phyloP scores from a whole-genome alignment of 1,284 basidiomycete species.

The Microbotryum violaceum region DNA sequence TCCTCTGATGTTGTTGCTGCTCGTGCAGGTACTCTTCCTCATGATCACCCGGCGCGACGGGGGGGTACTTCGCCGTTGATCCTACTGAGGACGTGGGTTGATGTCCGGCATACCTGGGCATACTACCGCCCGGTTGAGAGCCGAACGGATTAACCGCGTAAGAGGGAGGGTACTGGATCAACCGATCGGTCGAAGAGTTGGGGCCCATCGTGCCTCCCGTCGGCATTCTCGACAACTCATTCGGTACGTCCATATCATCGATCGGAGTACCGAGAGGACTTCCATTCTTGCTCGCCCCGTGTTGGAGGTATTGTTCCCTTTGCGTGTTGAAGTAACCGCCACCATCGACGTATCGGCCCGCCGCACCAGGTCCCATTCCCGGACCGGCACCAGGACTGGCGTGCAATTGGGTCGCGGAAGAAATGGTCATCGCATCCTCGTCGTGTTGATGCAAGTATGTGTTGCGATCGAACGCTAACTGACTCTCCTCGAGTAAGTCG shows the following conservation, averaged over 20 bases:
- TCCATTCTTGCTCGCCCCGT: constrained; percentile 7
- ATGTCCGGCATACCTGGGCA: no score
- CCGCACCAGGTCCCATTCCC: neutral
- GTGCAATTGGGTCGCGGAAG: constrained; percentile 19
- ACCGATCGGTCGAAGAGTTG: neutral
- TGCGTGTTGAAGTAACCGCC: constrained; percentile 23
- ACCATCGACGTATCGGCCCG: constrained; percentile 4
- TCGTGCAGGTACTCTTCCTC: no score
- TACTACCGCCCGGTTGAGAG: no score
- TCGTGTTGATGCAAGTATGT: constrained; percentile 37
- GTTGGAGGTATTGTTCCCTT: constrained; percentile 22
- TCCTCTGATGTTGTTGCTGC: no score
- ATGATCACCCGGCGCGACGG: no score
- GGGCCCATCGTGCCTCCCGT: neutral
- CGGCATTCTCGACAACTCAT: neutral
- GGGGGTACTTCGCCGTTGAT: no score
- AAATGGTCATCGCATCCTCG: constrained; percentile 34
- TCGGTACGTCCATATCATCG: neutral
- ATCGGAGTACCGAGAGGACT: neutral
- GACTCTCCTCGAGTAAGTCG: constrained; percentile 41
- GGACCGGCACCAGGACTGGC: neutral
- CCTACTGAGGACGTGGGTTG: no score
- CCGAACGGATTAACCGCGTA: no score
- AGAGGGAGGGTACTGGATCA: neutral
- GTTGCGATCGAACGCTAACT: constrained; percentile 34